These are phyloP conservation scores for Bipolaris oryzae DNA, from an alignment of 2,329 filamentous ascomycete species.

Conservation along the genomic window DNA sequence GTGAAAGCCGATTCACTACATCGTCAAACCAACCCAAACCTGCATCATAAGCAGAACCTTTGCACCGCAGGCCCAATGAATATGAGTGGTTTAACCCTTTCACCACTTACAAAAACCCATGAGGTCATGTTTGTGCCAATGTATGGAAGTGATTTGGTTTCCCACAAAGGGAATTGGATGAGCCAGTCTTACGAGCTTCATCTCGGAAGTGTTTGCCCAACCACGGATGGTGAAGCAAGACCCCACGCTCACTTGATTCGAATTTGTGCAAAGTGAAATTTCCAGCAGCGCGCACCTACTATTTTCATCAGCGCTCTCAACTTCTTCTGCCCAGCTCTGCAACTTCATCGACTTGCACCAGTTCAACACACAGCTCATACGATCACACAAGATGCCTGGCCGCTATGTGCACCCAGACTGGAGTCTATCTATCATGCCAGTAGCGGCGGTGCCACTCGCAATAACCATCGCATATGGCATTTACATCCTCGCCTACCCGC, in stretches of 20 bases:
- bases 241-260: not conserved
- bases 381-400: not conserved
- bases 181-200: not conserved
- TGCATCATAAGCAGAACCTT: not conserved
- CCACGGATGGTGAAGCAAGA: not conserved
- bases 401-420: not conserved
- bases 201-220: not conserved
- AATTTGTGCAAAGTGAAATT: not conserved
- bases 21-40: not conserved
- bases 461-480: slow-evolving; percentile 10
- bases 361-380: not conserved
- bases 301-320: not conserved
- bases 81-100: not conserved
- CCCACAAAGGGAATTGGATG: not conserved
- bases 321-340: not conserved
- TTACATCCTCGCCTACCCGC: slow-evolving; percentile 27
- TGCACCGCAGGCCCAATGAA: not conserved
- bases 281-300: not conserved
- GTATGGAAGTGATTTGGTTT: not conserved
- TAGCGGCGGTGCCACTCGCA: not conserved
- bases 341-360: not conserved
- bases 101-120: not conserved
- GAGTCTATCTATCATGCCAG: not conserved
- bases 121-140: not conserved
- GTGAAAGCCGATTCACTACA: not conserved